Base-by-base conservation (phyloP, 106 monocot genomes). In the Amphibolis antarctica region DNA sequence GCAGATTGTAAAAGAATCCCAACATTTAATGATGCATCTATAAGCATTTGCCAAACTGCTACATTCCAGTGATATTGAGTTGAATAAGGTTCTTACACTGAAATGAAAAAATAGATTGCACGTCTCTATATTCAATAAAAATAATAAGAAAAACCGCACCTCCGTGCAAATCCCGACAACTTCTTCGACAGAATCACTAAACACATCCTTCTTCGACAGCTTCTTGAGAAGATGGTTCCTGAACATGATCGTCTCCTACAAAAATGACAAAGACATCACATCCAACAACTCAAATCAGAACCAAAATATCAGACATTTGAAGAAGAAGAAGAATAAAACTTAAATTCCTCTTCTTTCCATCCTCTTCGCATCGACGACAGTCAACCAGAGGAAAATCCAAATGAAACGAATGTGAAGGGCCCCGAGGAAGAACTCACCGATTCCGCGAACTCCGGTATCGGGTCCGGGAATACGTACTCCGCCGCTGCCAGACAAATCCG, bases 381-480 rank as follows among this genome's bases (percentile, higher is more conserved):
- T 2, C 19, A 24, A 56, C 26, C 12, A 53, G 55, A 36, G 21
- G 23, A 69, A 30, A 46, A 57, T 22, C 3, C 3, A 55, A 19
- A 44, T 3, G 29, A 46, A 22, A 64, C 9, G 1, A 53, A 47
- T 46, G 20, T 0, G 51, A 19, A 11, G 46, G 18, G 25, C 22
- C 42, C 10, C 12, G 18, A 63, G 14, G 22, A 22, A 25, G 43
- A 21, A 73, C 82, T 71, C 42, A 82, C 86, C 27, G 76, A 56
- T 13, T 82, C 74, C 2, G 86, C 86, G 67, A 86, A 86, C 19
- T 79, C 77, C 22, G 86, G 82, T 51, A 86, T 77, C 44, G 86
- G 86, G 28, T 86, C 86, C 1, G 86, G 82, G 53, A 86, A 86
- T 12, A 82, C 82, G 53, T 86, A 86, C 59, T 82, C 83, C 10